Percentiles rank a stretch among this genome's conserved stretches.
Evolutionary conservation across 73 alveolate genomes (phyloP).

Genomic region (Paramecium primaurelia): DNA sequence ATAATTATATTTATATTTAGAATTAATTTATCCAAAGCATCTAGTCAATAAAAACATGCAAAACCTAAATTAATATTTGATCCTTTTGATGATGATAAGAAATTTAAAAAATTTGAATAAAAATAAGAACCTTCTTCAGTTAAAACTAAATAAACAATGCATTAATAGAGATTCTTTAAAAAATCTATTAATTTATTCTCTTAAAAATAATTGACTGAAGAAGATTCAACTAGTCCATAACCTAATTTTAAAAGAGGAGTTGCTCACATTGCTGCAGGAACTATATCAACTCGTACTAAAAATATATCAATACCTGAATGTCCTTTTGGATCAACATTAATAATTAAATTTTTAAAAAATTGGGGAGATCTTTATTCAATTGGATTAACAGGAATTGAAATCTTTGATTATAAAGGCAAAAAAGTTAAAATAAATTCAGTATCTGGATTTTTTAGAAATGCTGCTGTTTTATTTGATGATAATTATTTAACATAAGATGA

Average conservation of each 20-base stretch:
- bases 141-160: not conserved
- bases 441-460: slow-evolving; percentile 59
- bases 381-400: slow-evolving; percentile 78
- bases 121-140: slow-evolving; percentile 20
- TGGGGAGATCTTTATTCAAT: slow-evolving; percentile 81
- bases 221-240: not conserved
- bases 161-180: not conserved
- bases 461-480: slow-evolving; percentile 75
- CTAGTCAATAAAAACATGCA: not conserved
- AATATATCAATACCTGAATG: slow-evolving; percentile 63
- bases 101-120: not conserved
- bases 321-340: slow-evolving; percentile 66
- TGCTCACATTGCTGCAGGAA: slow-evolving; percentile 46
- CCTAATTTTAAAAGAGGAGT: slow-evolving; percentile 31
- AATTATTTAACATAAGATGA: slow-evolving; percentile 68
- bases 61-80: slow-evolving; percentile 2
- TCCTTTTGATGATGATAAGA: slow-evolving; percentile 35
- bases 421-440: not conserved
- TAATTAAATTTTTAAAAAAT: slow-evolving; percentile 60
- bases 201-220: slow-evolving; percentile 7
- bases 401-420: slow-evolving; percentile 69
- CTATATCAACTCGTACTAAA: not conserved
- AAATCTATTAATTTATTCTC: not conserved
- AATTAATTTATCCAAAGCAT: not conserved
- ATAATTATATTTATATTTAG: not conserved